A percentile compares a stretch with the other conserved stretches of the same genome.
Evolutionary conservation across 345 rosid genomes (phyloP).

Genomic region (Heritiera littoralis): DNA sequence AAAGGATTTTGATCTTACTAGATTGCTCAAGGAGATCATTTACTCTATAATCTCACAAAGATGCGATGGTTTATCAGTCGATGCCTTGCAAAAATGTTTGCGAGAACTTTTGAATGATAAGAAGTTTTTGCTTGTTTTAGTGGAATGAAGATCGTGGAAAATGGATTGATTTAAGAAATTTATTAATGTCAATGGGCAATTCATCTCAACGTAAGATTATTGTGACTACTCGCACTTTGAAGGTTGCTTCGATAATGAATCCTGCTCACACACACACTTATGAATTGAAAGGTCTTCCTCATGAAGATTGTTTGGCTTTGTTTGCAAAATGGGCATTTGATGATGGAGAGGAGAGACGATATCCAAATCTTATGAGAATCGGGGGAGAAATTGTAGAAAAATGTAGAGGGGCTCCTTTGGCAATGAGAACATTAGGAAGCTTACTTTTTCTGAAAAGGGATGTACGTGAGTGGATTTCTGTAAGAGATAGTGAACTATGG

Average conservation of each 20-base stretch:
- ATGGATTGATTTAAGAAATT: not conserved
- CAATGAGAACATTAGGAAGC: conserved; percentile 28
- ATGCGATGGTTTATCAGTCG: not conserved
- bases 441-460: conserved; percentile 14
- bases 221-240: conserved; percentile 21
- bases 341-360: not conserved
- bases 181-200: not conserved
- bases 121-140: conserved; percentile 13
- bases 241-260: too few species aligned
- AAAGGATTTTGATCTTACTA: too few species aligned
- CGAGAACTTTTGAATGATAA: not conserved
- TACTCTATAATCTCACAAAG: too few species aligned
- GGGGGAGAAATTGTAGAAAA: conserved; percentile 23
- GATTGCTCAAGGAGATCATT: too few species aligned
- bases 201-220: not conserved
- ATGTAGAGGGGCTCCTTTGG: conserved; percentile 34
- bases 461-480: conserved; percentile 7
- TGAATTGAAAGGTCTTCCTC: conserved; percentile 5
- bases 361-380: conserved; percentile 15
- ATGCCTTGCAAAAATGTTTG: not conserved
- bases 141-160: not conserved
- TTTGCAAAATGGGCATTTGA: conserved; percentile 21
- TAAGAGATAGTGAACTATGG: conserved; percentile 25
- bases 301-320: conserved; percentile 23
- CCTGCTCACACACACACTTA: too few species aligned